Evolutionary conservation across 2,329 filamentous ascomycete species (phyloP), one percentile per base, ranked within the genome.

Genomic region (Drechslerella dactyloides): DNA sequence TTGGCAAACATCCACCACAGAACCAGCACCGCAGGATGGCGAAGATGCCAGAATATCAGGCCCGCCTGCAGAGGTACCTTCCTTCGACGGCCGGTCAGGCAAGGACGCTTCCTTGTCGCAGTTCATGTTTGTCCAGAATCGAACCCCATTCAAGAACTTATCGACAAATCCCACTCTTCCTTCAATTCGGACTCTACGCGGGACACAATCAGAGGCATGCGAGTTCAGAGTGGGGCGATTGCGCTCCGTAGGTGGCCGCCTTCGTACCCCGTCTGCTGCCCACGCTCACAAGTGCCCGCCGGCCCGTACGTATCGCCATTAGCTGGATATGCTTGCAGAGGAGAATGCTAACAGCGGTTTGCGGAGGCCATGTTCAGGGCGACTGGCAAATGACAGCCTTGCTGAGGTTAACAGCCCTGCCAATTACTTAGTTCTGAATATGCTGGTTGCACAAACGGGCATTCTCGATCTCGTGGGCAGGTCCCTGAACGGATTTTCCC

Each of bases 391-490:
- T 33, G 27, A 33, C 66, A 60, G 46, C 58, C 58, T 63, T 50
- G 46, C 55, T 59, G 30, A 62, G 57, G 60, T 55, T 51, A 52
- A 61, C 33, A 65, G 59, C 57, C 66, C 55, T 72, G 59, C 55
- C 58, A 40, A 42, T 5, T 8, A 55, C 44, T 1, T 10, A 37
- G 15, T n/a, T n/a, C n/a, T n/a, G n/a, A n/a, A n/a, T n/a, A n/a
- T 23, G 21, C 55, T 42, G 66, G 59, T 70, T 70, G 66, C 66
- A 64, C 66, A 72, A 65, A 40, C 55, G 56, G 59, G 55, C 68
- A 4, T 8, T 11, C 5, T 48, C 44, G 19, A 19, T 65, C 68
- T 61, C 68, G 54, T 72, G 68, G 59, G 60, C 55, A 65, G 40
- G 60, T 72, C 60, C 68, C 68, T 72, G 42, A 61, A 56, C 55